Percentiles rank a stretch among this genome's conserved stretches.
These are phyloP conservation scores for Neoboletus brunneissimus DNA, from an alignment of 768 basidiomycete species.

Conservation along the genomic window DNA sequence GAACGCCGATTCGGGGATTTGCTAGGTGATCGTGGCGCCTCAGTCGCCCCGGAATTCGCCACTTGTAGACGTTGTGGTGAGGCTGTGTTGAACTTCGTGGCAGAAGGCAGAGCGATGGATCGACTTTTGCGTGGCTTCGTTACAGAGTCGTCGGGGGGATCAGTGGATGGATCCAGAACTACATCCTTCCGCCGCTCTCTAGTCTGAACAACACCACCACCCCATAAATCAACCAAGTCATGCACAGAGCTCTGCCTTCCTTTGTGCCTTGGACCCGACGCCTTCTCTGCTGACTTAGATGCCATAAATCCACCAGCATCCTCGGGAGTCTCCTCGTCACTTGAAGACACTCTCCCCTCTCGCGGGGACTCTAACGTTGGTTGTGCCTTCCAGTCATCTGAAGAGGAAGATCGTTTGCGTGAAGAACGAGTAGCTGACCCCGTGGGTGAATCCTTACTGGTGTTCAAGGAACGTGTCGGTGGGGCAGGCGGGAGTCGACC, in stretches of 20 bases:
- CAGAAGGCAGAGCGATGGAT: slow-evolving; percentile 16
- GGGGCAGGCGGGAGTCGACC: slow-evolving; percentile 4
- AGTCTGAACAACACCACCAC: slow-evolving; percentile 46
- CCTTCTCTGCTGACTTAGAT: slow-evolving; percentile 22
- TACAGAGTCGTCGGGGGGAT: slow-evolving; percentile 12
- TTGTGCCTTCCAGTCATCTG: slow-evolving; percentile 51
- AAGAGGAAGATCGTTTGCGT: slow-evolving; percentile 27
- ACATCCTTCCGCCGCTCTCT: slow-evolving; percentile 43
- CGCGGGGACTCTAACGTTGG: slow-evolving; percentile 26
- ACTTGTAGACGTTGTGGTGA: slow-evolving; percentile 28
- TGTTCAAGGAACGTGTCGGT: slow-evolving; percentile 9
- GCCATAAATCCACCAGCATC: slow-evolving; percentile 36
- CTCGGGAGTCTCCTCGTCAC: slow-evolving; percentile 56
- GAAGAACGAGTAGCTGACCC: slow-evolving; percentile 10
- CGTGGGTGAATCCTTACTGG: slow-evolving; percentile 6
- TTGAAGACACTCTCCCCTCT: slow-evolving; percentile 43
- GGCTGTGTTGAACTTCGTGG: slow-evolving; percentile 19
- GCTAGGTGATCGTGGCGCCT: slow-evolving; percentile 27
- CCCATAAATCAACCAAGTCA: slow-evolving; percentile 77
- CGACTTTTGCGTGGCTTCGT: slow-evolving; percentile 21
- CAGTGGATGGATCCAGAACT: slow-evolving; percentile 15
- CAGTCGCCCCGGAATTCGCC: slow-evolving; percentile 11
- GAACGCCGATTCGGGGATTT: slow-evolving; percentile 30
- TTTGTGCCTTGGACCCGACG: slow-evolving; percentile 33
- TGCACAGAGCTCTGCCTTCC: slow-evolving; percentile 80